Evolutionary conservation across 257 asterid genomes (phyloP), one percentile per base, ranked within the genome.

Genomic region (Henckelia pumila): DNA sequence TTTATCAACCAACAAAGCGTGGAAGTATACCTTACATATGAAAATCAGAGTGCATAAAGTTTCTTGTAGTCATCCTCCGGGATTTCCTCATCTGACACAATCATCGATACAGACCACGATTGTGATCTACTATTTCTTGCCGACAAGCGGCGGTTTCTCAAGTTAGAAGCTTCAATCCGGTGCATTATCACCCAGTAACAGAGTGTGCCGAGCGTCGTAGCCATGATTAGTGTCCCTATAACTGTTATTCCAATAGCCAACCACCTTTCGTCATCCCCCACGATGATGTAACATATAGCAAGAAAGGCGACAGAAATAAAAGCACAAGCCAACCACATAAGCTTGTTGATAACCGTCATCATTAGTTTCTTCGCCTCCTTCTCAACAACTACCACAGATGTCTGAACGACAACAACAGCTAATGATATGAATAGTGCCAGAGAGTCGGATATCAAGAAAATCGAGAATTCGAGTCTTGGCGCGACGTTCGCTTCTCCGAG

Each of bases 401-500:
- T 89, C 78, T 89, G 95, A 44, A 89, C 95, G 3, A 89, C 89
- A n/a, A 89, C 95, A 2, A 89, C 96, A 0, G 92, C 96, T 24
- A 86, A 69, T 0, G 96, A 89, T 70, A 89, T 89, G 78, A 89
- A 86, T 55, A 87, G 89, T 3, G 92, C 95, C 2, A 89, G 82
- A 5, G 96, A 79, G 67, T 86, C 96, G 21, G 77, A 89, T 64
- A 85, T 73, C 75, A 87, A 62, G 81, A 89, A 89, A 6, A 87
- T 73, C 0, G 71, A 35, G 78, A 89, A 89, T 11, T 80, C 83
- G 3, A 75, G 49, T 2, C 73, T 79, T 0, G 86, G 83, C 6
- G 87, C 90, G 8, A 85, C 83, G n/a, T 71, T 78, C 7, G 90
- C 95, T 69, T 89, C 92, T 32, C 96, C 96, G 1, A 56, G 58